Evolutionary conservation across 1,284 basidiomycete species (phyloP).

Genomic region (Papiliotrema fonsecae): DNA sequence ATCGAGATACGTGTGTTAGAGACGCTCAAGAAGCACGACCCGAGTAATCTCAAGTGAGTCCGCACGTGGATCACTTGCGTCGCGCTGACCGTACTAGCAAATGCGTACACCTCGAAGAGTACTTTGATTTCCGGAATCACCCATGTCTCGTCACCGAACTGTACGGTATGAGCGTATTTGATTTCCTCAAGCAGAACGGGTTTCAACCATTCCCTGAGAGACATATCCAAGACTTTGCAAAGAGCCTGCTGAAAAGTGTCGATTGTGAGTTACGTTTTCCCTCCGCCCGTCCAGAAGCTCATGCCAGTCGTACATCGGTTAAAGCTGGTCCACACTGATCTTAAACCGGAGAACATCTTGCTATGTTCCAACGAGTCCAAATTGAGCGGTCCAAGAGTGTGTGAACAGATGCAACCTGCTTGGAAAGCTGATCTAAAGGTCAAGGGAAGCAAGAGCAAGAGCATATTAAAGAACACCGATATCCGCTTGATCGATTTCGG

Average conservation of each 20-base stretch:
- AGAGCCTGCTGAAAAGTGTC: constrained; percentile 86
- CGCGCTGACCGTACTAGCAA: constrained; percentile 57
- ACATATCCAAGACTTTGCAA: constrained; percentile 94
- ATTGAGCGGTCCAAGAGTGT: constrained; percentile 29
- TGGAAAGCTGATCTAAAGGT: constrained; percentile 3
- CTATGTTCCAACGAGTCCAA: constrained; percentile 77
- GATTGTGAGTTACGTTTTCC: constrained; percentile 62
- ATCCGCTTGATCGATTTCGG: constrained; percentile 97
- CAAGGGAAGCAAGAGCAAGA: constrained; percentile 14
- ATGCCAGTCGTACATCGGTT: constrained; percentile 83
- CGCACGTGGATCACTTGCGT: not conserved
- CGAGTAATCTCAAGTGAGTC: constrained; percentile 78
- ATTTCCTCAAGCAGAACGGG: constrained; percentile 97
- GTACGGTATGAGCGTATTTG: constrained; percentile 95
- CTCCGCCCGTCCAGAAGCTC: not conserved
- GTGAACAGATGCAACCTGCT: constrained; percentile 3
- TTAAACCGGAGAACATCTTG: constrained; percentile 98
- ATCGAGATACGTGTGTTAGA: constrained; percentile 96
- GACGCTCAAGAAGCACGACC: constrained; percentile 85
- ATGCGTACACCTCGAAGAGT: constrained; percentile 93
- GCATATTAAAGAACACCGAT: constrained; percentile 60
- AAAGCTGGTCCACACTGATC: constrained; percentile 91
- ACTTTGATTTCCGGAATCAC: constrained; percentile 96
- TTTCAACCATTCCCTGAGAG: constrained; percentile 93
- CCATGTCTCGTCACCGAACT: constrained; percentile 97